phyloP scores from a whole-genome alignment of 2,329 filamentous ascomycete genomes.

The Aureobasidium namibiae region DNA sequence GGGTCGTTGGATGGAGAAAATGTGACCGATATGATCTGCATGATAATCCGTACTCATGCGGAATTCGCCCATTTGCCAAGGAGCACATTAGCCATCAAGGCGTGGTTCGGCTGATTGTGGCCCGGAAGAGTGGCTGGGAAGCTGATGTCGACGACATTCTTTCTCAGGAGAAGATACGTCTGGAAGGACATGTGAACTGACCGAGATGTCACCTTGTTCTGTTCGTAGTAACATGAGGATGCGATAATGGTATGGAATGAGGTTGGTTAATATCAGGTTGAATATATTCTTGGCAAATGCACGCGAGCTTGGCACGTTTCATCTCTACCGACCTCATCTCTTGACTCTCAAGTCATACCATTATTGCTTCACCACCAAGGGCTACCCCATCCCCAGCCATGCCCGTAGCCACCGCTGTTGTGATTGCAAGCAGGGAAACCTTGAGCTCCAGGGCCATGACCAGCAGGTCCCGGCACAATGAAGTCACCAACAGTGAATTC shows the following conservation, averaged over 20 bases:
- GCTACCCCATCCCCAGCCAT: constrained; percentile 7
- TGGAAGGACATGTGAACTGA: background rate
- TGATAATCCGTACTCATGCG: background rate
- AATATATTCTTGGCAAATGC: background rate
- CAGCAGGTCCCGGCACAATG: constrained; percentile 2
- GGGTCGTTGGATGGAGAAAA: background rate
- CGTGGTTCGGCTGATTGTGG: constrained; percentile 2
- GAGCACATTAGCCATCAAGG: constrained; percentile 4
- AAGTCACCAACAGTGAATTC: constrained; percentile 1
- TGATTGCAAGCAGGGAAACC: constrained; percentile 8
- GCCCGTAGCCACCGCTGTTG: constrained; percentile 3
- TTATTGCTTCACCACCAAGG: background rate
- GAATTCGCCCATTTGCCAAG: background rate
- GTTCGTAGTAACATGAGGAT: background rate
- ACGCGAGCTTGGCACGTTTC: background rate
- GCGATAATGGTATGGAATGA: background rate
- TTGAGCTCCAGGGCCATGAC: background rate
- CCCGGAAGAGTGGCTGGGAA: background rate
- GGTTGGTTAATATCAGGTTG: background rate
- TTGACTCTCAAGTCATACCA: background rate
- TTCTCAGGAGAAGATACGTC: background rate
- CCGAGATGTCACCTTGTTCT: background rate
- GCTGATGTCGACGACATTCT: background rate
- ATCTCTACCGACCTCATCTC: background rate
- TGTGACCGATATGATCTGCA: background rate